Evolutionary conservation across 768 basidiomycete species (phyloP).

Genomic region (Rhizopogon rudus): DNA sequence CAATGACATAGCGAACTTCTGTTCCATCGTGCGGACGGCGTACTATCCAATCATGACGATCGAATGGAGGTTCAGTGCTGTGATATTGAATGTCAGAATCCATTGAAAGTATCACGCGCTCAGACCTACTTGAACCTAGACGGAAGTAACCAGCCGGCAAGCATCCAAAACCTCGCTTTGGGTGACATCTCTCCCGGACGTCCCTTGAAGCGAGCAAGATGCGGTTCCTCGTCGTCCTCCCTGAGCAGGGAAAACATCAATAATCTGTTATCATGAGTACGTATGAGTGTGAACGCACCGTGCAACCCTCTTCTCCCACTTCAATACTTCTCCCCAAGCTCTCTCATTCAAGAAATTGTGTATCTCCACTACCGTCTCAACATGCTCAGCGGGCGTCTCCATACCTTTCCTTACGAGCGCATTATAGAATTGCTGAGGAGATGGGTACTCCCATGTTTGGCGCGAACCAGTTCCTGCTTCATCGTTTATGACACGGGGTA

Average conservation of each 20-base stretch:
- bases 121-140: conserved; percentile 78
- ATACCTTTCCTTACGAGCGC: conserved; percentile 93
- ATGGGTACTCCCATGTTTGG: conserved; percentile 88
- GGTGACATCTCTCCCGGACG: conserved; percentile 91
- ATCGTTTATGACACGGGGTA: conserved; percentile 57
- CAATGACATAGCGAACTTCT: conserved; percentile 94
- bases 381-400: conserved; percentile 95
- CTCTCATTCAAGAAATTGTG: conserved; percentile 98
- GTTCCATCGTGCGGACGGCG: conserved; percentile 73
- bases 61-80: conserved; percentile 91
- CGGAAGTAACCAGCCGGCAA: conserved; percentile 87
- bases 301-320: conserved; percentile 75
- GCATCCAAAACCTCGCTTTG: conserved; percentile 83
- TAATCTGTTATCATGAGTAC: not conserved
- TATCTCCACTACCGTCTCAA: conserved; percentile 96
- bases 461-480: conserved; percentile 10
- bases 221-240: conserved; percentile 49
- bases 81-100: conserved; percentile 2
- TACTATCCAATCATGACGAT: conserved; percentile 97
- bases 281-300: conserved; percentile 12
- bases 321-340: conserved; percentile 92
- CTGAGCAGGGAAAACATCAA: conserved; percentile 30
- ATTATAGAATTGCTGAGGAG: conserved; percentile 97
- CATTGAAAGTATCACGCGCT: not conserved
- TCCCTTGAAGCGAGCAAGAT: conserved; percentile 83